Evolutionary conservation across 345 rosid genomes (phyloP).

Genomic region (Linum lewisii): DNA sequence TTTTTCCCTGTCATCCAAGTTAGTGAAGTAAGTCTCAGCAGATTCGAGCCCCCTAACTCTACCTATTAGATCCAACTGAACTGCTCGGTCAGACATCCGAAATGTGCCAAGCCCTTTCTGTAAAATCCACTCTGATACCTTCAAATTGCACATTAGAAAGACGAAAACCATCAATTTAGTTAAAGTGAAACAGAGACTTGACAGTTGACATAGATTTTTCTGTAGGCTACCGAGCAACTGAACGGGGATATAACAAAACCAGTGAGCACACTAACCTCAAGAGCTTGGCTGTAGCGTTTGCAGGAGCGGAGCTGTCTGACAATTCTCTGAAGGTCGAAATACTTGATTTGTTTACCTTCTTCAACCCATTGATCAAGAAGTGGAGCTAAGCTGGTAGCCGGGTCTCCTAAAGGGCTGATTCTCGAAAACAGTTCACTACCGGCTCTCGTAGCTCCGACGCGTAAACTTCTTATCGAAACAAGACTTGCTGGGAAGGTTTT

Average conservation of each 20-base stretch:
- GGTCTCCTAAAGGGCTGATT: constrained; percentile 29
- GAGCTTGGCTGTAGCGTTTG: constrained; percentile 29
- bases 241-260: background rate
- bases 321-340: constrained; percentile 15
- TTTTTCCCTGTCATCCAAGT: constrained; percentile 25
- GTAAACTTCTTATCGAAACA: constrained; percentile 6
- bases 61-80: constrained; percentile 39
- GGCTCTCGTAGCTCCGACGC: background rate
- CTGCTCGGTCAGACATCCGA: constrained; percentile 24
- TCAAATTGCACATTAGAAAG: background rate
- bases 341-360: constrained; percentile 16
- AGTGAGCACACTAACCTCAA: constrained; percentile 26
- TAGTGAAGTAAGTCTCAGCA: constrained; percentile 30
- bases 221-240: no score
- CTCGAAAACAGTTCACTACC: constrained; percentile 21
- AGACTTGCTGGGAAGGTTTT: constrained; percentile 10
- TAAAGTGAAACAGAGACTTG: background rate
- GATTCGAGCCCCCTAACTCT: constrained; percentile 29
- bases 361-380: constrained; percentile 33
- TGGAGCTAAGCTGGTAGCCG: constrained; percentile 21
- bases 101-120: constrained; percentile 8
- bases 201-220: no score
- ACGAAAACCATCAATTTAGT: background rate
- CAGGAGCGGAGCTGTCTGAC: constrained; percentile 28
- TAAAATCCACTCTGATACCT: constrained; percentile 40